Evolutionary conservation across 2,329 filamentous ascomycete species (phyloP).

Genomic region (Zymoseptoria crescenta): DNA sequence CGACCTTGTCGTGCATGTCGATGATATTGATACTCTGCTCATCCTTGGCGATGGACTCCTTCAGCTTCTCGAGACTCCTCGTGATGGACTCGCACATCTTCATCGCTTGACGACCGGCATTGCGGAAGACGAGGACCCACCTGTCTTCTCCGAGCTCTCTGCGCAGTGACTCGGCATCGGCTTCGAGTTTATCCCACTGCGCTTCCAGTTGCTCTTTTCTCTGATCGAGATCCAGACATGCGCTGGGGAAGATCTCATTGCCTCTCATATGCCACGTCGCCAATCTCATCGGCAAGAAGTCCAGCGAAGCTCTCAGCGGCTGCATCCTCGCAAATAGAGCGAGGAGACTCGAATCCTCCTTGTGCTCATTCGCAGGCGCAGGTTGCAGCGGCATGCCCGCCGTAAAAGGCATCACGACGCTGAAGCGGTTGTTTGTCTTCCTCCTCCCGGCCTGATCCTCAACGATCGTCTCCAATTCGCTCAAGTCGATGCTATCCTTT

Average conservation of each 20-base stretch:
- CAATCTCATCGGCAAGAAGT: conserved; percentile 91
- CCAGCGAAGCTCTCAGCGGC: conserved; percentile 80
- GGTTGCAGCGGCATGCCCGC: conserved; percentile 56
- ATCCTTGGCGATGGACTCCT: conserved; percentile 67
- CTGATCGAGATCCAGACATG: conserved; percentile 79
- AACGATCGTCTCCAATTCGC: conserved; percentile 85
- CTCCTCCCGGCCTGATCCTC: conserved; percentile 65
- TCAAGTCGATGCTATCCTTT: conserved; percentile 60
- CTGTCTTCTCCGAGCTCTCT: conserved; percentile 90
- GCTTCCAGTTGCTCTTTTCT: conserved; percentile 66
- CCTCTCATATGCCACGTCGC: conserved; percentile 78
- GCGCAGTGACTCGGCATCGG: conserved; percentile 79
- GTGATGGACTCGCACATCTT: conserved; percentile 97
- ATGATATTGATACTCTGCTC: conserved; percentile 65
- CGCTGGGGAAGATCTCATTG: conserved; percentile 72
- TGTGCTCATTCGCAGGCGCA: conserved; percentile 32
- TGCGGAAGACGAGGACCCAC: conserved; percentile 92
- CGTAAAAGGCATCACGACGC: conserved; percentile 51
- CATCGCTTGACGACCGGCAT: conserved; percentile 81
- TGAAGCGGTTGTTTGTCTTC: conserved; percentile 55
- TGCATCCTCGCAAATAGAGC: conserved; percentile 94
- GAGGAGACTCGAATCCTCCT: conserved; percentile 75
- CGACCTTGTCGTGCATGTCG: conserved; percentile 70
- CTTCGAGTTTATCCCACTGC: conserved; percentile 81
- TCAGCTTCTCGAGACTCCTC: conserved; percentile 73